Evolutionary conservation across 148 eudicot genomes (phyloP).

Genomic region (Rhododendron henanense): DNA sequence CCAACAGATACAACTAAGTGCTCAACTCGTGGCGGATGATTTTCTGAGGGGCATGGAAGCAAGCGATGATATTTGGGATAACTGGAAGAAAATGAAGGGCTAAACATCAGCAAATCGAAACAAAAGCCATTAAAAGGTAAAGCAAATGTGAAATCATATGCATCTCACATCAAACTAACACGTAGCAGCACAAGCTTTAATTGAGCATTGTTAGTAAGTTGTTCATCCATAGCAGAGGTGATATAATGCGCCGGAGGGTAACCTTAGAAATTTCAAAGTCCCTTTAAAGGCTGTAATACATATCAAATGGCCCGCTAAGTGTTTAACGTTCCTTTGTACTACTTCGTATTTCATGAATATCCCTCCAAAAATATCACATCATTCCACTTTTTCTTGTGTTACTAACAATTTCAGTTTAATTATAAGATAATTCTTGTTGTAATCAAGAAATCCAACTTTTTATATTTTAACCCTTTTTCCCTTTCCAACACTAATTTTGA

Average conservation of each 20-base stretch:
- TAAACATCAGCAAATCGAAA: neutral
- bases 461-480: neutral
- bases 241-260: neutral
- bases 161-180: neutral
- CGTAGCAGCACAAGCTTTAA: neutral
- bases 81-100: slow-evolving; percentile 30
- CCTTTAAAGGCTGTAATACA: neutral
- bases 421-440: neutral
- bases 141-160: neutral
- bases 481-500: neutral
- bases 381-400: neutral
- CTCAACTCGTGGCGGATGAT: slow-evolving; percentile 75
- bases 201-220: neutral
- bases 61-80: slow-evolving; percentile 58
- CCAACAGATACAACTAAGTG: slow-evolving; percentile 85
- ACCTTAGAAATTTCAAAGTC: neutral
- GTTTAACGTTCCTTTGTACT: neutral
- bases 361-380: neutral
- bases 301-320: neutral
- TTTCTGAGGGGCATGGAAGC: slow-evolving; percentile 66
- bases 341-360: neutral
- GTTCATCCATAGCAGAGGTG: neutral
- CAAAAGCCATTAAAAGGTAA: neutral
- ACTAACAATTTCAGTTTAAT: neutral
- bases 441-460: neutral